Evolutionary conservation across 805 yeast species (phyloP).

Genomic region (Metschnikowia peoriensis): DNA sequence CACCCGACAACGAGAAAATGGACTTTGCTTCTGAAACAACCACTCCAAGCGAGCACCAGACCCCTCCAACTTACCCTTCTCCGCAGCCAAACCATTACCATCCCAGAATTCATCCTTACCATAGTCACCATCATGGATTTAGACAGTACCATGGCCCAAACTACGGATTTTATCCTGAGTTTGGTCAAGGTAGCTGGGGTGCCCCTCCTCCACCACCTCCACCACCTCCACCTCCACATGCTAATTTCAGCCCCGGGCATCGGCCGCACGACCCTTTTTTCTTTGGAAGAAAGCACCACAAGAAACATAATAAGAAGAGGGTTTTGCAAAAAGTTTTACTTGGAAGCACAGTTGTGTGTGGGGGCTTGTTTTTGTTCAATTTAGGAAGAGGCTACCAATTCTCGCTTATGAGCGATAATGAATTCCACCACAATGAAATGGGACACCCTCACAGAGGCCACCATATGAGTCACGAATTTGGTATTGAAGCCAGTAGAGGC

Average conservation of each 20-base stretch:
- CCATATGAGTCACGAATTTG: slow-evolving; percentile 5
- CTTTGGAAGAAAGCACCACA: slow-evolving; percentile 1
- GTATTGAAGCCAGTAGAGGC: not conserved
- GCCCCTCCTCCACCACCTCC: slow-evolving; percentile 11
- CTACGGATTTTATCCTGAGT: not conserved
- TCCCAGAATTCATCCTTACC: not conserved
- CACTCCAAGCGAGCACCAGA: slow-evolving; percentile 3
- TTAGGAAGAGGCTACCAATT: slow-evolving; percentile 18
- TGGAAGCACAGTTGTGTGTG: slow-evolving; percentile 13
- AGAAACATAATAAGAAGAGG: slow-evolving; percentile 1
- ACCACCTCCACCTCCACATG: slow-evolving; percentile 9
- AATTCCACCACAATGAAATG: not conserved
- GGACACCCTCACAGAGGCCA: slow-evolving; percentile 1
- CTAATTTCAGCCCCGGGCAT: not conserved
- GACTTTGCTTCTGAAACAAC: not conserved
- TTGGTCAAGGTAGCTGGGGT: not conserved
- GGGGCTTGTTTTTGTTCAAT: slow-evolving; percentile 17
- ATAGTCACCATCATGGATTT: not conserved
- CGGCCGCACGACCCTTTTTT: slow-evolving; percentile 14
- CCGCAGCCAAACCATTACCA: not conserved
- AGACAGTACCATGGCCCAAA: not conserved
- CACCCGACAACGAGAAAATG: slow-evolving; percentile 4
- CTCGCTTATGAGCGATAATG: not conserved
- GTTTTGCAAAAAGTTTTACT: slow-evolving; percentile 3
- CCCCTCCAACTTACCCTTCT: slow-evolving; percentile 4